These are phyloP conservation scores for Lactarius sp. DNA, from an alignment of 768 basidiomycete species.

Conservation along the genomic window DNA sequence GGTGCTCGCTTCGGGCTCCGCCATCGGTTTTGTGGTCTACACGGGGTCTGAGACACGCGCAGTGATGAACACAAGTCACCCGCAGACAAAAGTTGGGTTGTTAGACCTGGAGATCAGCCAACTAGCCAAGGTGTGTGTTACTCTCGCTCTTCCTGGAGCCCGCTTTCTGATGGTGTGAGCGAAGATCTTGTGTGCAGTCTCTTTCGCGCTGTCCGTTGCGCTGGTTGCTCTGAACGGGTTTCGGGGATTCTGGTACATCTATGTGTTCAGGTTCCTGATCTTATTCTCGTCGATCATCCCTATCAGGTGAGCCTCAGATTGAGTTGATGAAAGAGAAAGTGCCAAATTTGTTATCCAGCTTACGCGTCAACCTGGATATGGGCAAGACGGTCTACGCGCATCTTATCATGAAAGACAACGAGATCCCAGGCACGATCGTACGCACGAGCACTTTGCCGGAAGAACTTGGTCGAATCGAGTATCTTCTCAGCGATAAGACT, in stretches of 20 bases:
- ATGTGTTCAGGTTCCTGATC: conserved; percentile 94
- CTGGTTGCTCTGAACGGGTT: conserved; percentile 97
- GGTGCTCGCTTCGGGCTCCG: conserved; percentile 91
- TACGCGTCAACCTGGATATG: conserved; percentile 99
- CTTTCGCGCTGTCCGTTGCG: conserved; percentile 84
- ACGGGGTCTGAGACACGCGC: conserved; percentile 94
- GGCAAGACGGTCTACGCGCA: conserved; percentile 97
- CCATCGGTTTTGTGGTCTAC: conserved; percentile 89
- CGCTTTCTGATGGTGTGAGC: background rate
- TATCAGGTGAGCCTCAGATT: conserved; percentile 66
- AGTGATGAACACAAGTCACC: conserved; percentile 98
- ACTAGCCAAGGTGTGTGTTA: conserved; percentile 73
- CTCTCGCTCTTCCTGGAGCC: background rate
- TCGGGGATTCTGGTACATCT: conserved; percentile 92
- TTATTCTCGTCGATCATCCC: conserved; percentile 99
- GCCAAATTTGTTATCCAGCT: conserved; percentile 40
- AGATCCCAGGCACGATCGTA: conserved; percentile 95
- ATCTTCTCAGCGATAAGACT: conserved; percentile 95
- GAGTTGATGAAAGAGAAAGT: background rate
- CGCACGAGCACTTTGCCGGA: conserved; percentile 97
- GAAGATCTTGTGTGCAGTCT: conserved; percentile 91
- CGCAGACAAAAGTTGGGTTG: conserved; percentile 88
- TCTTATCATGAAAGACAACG: conserved; percentile 87
- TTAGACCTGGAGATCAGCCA: conserved; percentile 93
- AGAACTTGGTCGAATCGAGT: conserved; percentile 92